Evolutionary conservation across 2,329 filamentous ascomycete genomes (phyloP).

Genomic region (Alternaria metachromatica): DNA sequence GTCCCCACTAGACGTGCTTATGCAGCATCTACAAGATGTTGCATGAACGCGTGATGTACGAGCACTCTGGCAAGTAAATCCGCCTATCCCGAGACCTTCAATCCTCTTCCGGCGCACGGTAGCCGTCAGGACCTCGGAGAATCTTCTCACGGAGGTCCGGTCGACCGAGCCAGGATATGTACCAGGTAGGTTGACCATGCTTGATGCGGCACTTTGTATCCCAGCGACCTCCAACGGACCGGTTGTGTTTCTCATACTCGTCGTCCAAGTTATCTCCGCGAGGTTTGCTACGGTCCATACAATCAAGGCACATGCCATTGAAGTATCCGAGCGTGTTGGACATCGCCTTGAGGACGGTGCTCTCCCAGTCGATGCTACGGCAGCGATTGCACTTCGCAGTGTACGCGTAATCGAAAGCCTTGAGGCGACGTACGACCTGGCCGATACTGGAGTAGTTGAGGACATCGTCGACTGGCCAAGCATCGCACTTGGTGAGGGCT

Average conservation of each 20-base stretch:
- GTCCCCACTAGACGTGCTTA: not conserved
- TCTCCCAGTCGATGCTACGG: slow-evolving; percentile 15
- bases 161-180: slow-evolving; percentile 32
- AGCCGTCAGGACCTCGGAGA: slow-evolving; percentile 9
- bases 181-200: slow-evolving; percentile 41
- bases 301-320: slow-evolving; percentile 43
- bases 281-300: slow-evolving; percentile 29
- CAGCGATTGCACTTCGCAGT: slow-evolving; percentile 15
- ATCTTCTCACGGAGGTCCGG: slow-evolving; percentile 27
- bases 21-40: not conserved
- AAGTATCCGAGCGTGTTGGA: slow-evolving; percentile 24
- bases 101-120: not conserved
- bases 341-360: not conserved
- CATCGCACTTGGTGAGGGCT: slow-evolving; percentile 18
- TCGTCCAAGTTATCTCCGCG: slow-evolving; percentile 15
- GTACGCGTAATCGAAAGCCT: slow-evolving; percentile 17
- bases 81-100: not conserved
- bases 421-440: slow-evolving; percentile 18
- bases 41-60: not conserved
- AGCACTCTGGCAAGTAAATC: not conserved
- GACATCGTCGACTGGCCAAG: slow-evolving; percentile 25
- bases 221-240: slow-evolving; percentile 25
- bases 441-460: slow-evolving; percentile 13
- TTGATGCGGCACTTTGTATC: slow-evolving; percentile 28
- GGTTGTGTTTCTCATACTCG: slow-evolving; percentile 31